Conservation (phyloP, 1,139 yeast genomes). For the Debaryomycetaceae sp. region DNA sequence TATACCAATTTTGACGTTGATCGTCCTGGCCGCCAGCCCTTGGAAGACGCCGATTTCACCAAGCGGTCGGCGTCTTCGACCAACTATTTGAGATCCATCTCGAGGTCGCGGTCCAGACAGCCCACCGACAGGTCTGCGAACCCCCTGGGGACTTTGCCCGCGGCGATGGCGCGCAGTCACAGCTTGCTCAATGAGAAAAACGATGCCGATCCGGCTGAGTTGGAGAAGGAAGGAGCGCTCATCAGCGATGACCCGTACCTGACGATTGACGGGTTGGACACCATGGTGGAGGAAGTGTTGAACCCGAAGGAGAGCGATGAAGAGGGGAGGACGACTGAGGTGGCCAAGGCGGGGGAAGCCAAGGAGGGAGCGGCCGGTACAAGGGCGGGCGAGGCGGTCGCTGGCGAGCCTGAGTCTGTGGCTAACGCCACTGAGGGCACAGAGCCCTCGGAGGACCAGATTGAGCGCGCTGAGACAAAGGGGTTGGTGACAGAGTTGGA, state of each 20-base stretch:
- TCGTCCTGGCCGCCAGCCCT: slow-evolving; percentile 18
- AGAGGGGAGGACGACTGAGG: slow-evolving; percentile 5
- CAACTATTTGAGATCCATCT: slow-evolving; percentile 56
- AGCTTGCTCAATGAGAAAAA: slow-evolving; percentile 28
- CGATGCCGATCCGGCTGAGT: slow-evolving; percentile 38
- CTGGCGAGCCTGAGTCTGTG: slow-evolving; percentile 1
- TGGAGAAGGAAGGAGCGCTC: slow-evolving; percentile 43
- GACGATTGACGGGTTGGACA: slow-evolving; percentile 36
- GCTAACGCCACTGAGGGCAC: slow-evolving; percentile 1
- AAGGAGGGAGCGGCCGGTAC: slow-evolving; percentile 3
- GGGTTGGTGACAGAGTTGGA: slow-evolving; percentile 1
- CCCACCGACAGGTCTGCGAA: slow-evolving; percentile 16
- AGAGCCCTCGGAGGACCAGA: slow-evolving; percentile 6
- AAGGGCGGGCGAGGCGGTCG: slow-evolving; percentile 1
- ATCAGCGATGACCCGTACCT: slow-evolving; percentile 45
- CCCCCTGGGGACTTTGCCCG: slow-evolving; percentile 6
- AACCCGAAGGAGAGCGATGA: slow-evolving; percentile 13
- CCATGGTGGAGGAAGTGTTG: slow-evolving; percentile 39
- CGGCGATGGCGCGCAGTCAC: slow-evolving; percentile 30
- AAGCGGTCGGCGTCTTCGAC: slow-evolving; percentile 34
- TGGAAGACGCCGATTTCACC: slow-evolving; percentile 21
- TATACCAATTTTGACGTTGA: slow-evolving; percentile 47
- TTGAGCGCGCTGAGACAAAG: slow-evolving; percentile 7
- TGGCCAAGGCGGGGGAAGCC: slow-evolving; percentile 2
- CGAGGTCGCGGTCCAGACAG: slow-evolving; percentile 57